Evolutionary conservation across 2,329 filamentous ascomycete genomes (phyloP), one percentile per base, ranked within the genome.

Genomic region (Colletotrichum tabaci): DNA sequence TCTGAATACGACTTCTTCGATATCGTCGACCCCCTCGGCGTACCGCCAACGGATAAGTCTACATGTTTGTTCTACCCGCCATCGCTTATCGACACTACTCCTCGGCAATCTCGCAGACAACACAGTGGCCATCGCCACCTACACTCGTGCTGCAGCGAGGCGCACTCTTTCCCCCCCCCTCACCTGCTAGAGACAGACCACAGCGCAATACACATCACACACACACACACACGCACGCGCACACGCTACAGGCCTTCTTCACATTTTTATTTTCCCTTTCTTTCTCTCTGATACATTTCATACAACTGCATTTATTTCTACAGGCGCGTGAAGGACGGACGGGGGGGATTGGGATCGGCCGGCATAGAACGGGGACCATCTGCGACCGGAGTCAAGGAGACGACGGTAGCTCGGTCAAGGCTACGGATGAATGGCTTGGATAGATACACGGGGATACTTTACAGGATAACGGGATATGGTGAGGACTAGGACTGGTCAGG

Each of bases 21-120:
- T 16, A 4, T 15, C 10, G 4, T 38, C 42, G 35, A 46, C n/a
- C 50, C 57, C 58, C 53, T 56, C 18, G 47, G 47, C 30, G 53
- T 55, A 26, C 7, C 18, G n/a, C 42, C 21, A 61, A 40, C 13
- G 44, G n/a, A 10, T 9, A 35, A 21, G 18, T n/a, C 23, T 35
- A 35, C 21, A 26, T n/a, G 58, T 53, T 26, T 42, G 2, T 23
- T 47, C 23, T 18, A 23, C 40, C 30, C 55, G 23, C 9, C 40
- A 55, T 69, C 69, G 65, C 65, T 69, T 72, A 72, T 72, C 69
- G 46, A 68, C 52, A 63, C 38, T 42, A 44, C 69, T 18, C 40
- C 42, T 72, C 69, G 69, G 52, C 65, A 72, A 69, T 72, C 69
- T 72, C 58, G 42, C 55, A 55, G 44, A 40, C 15, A 30, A 49